Evolutionary conservation across 23 red algal species (phyloP), one percentile per base, ranked within the genome.

Genomic region (Gracilariopsis chorda): DNA sequence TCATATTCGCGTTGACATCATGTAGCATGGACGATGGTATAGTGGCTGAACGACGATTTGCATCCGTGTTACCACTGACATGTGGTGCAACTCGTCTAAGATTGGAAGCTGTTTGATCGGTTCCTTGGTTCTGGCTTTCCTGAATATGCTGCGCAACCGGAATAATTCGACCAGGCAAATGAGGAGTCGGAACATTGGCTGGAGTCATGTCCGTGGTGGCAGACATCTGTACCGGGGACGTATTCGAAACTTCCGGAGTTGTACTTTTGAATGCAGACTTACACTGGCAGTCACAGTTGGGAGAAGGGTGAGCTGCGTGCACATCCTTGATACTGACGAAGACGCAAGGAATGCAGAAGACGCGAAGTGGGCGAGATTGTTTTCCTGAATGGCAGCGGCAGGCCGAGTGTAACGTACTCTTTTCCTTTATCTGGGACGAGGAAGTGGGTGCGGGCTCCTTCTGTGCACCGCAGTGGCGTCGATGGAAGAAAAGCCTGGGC

Each of bases 261-360:
- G 62, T 12, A 17, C 5, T 30, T 1, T 40, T 40, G 3, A 41
- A 36, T 36, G 32, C 5, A 9, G 62, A 25, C 8, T 12, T 25
- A 25, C 32, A 68, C 12, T 68, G 34, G 17, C 62, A 68, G 3
- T 27, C 3, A 36, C 62, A 68, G 3, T 30, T 30, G 13, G 5
- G 62, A 36, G 14, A 40, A n/a, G n/a, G n/a, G n/a, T n/a, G n/a
- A n/a, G n/a, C n/a, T n/a, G n/a, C n/a, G n/a, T n/a, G n/a, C n/a
- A n/a, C n/a, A n/a, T n/a, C n/a, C n/a, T n/a, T n/a, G n/a, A n/a
- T n/a, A n/a, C n/a, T 2, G 4, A 68, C 62, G 62, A 68, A 39
- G 34, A 68, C 62, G 62, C 62, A 68, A 19, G 62, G 62, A 40
- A 68, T 41, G 62, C 62, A 68, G 32, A 68, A 68, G 16, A 68